Evolutionary conservation across 768 basidiomycete genomes (phyloP).

Genomic region (Suillus fuscotomentosus): DNA sequence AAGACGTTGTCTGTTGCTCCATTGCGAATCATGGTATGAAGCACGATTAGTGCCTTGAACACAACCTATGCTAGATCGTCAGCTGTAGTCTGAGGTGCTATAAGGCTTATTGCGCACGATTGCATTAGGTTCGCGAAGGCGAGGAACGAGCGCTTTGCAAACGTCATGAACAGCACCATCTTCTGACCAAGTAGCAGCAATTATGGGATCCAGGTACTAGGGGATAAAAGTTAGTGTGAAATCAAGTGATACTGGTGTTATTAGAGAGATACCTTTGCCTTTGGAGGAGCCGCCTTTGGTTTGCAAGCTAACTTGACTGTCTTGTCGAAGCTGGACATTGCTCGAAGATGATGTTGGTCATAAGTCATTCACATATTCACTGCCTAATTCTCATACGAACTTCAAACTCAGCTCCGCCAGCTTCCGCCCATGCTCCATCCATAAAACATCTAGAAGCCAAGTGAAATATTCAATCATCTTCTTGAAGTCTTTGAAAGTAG

Average conservation of each 20-base stretch:
- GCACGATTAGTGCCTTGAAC: constrained; percentile 95
- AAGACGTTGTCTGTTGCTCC: constrained; percentile 95
- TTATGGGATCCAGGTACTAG: constrained; percentile 95
- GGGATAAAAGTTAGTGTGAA: constrained; percentile 6
- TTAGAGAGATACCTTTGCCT: constrained; percentile 71
- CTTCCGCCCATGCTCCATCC: not conserved
- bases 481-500: not conserved
- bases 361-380: constrained; percentile 7
- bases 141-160: constrained; percentile 80
- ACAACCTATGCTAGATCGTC: constrained; percentile 59
- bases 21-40: constrained; percentile 95
- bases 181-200: constrained; percentile 95
- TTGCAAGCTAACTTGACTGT: constrained; percentile 96
- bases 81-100: not conserved
- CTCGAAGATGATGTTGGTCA: constrained; percentile 11
- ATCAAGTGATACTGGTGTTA: not conserved
- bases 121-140: constrained; percentile 89
- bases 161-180: constrained; percentile 94
- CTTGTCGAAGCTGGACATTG: constrained; percentile 84
- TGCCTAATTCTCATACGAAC: constrained; percentile 3
- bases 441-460: not conserved
- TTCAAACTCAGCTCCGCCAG: constrained; percentile 28
- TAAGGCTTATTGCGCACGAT: constrained; percentile 54
- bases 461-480: not conserved
- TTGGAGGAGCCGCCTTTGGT: constrained; percentile 94